phyloP scores from a whole-genome alignment of 352 stramenopile species.

The Phytophthora melonis region DNA sequence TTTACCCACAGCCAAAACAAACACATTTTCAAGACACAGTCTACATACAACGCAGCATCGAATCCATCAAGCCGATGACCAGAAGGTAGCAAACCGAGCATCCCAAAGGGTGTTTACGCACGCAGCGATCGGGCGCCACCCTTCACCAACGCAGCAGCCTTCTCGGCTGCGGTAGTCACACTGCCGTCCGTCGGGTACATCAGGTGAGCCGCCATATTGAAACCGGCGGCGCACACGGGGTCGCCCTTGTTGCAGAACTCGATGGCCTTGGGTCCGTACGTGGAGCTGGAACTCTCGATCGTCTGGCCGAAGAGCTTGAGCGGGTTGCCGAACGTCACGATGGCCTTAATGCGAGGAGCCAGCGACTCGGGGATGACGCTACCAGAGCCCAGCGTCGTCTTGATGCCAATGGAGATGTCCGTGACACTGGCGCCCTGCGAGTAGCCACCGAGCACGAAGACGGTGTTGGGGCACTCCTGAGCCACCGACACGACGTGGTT shows the following conservation, averaged over 20 bases:
- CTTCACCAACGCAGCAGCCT: conserved; percentile 33
- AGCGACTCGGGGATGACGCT: conserved; percentile 32
- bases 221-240: conserved; percentile 39
- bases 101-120: background rate
- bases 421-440: conserved; percentile 47
- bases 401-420: conserved; percentile 42
- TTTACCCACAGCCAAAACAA: background rate
- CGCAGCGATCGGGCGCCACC: background rate
- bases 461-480: conserved; percentile 35
- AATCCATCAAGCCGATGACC: background rate
- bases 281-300: conserved; percentile 30
- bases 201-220: conserved; percentile 40
- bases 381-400: conserved; percentile 29
- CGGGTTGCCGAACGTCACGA: conserved; percentile 50
- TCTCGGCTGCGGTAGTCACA: conserved; percentile 29
- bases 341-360: conserved; percentile 24
- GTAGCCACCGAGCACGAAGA: conserved; percentile 43
- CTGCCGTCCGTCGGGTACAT: conserved; percentile 42
- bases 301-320: conserved; percentile 39
- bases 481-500: conserved; percentile 40
- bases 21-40: background rate
- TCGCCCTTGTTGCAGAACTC: conserved; percentile 45
- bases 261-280: conserved; percentile 38
- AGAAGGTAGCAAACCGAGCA: background rate
- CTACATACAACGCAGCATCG: background rate